Conservation (phyloP, 2,329 filamentous ascomycete species). For the Xylaria multiplex region DNA sequence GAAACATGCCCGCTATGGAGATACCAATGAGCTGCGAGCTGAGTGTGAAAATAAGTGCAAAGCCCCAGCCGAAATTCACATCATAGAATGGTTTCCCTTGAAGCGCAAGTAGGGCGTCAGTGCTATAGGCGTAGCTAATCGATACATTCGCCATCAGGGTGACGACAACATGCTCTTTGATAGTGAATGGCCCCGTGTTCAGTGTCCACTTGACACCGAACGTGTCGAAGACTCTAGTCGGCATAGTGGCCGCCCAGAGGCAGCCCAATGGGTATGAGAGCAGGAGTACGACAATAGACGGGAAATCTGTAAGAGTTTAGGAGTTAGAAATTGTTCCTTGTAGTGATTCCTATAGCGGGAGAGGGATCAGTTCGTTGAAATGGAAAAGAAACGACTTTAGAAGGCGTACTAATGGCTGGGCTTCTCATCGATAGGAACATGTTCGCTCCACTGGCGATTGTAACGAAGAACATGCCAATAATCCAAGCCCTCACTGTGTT, state of each 20-base stretch:
- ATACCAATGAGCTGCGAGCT: slow-evolving; percentile 65
- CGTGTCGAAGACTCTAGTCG: slow-evolving; percentile 53
- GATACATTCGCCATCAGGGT: slow-evolving; percentile 58
- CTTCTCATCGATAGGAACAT: slow-evolving; percentile 52
- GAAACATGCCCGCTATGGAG: slow-evolving; percentile 60
- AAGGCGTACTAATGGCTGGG: slow-evolving; percentile 45
- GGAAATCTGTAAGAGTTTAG: slow-evolving; percentile 45
- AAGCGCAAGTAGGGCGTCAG: slow-evolving; percentile 53
- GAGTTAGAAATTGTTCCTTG: neutral
- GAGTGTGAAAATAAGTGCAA: slow-evolving; percentile 59
- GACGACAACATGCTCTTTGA: slow-evolving; percentile 59
- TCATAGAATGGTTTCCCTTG: slow-evolving; percentile 55
- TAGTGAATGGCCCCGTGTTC: slow-evolving; percentile 57
- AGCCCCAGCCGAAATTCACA: slow-evolving; percentile 59
- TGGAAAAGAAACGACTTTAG: neutral
- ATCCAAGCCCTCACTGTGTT: slow-evolving; percentile 59
- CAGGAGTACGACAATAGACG: slow-evolving; percentile 53
- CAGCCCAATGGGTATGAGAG: slow-evolving; percentile 57
- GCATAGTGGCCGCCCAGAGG: slow-evolving; percentile 56
- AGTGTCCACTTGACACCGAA: slow-evolving; percentile 57
- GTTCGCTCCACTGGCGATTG: slow-evolving; percentile 53
- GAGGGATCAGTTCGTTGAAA: neutral
- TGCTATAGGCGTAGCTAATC: slow-evolving; percentile 53
- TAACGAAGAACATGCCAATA: slow-evolving; percentile 56
- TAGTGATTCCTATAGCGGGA: no score